Evolutionary conservation across 352 stramenopile genomes (phyloP).

Genomic region (Pythium myriotylum): DNA sequence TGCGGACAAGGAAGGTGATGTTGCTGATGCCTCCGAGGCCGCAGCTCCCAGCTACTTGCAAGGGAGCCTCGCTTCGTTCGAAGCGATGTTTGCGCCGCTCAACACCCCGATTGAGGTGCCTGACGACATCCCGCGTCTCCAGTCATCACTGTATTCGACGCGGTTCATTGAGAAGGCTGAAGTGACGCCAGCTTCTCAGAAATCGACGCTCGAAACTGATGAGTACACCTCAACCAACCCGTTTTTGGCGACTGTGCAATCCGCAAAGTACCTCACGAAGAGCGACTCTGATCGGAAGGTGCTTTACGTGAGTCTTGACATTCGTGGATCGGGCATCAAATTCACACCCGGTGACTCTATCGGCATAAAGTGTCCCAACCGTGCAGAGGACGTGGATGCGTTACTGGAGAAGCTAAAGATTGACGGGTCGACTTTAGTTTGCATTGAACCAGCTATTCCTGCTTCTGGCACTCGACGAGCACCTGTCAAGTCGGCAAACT

Average conservation of each 20-base stretch:
- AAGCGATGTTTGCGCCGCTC: slow-evolving; percentile 60
- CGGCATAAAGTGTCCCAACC: slow-evolving; percentile 85
- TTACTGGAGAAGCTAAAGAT: slow-evolving; percentile 60
- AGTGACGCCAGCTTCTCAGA: background rate
- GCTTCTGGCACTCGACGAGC: background rate
- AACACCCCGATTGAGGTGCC: slow-evolving; percentile 35
- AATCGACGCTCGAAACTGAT: slow-evolving; percentile 10
- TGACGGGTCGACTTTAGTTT: slow-evolving; percentile 37
- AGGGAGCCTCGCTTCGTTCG: slow-evolving; percentile 52
- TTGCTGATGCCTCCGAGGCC: background rate
- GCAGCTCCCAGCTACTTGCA: slow-evolving; percentile 28
- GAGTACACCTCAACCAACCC: slow-evolving; percentile 54
- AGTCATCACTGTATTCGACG: slow-evolving; percentile 51
- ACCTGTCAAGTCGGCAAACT: slow-evolving; percentile 20
- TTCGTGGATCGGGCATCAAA: slow-evolving; percentile 46
- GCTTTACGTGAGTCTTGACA: slow-evolving; percentile 53
- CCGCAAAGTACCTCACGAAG: slow-evolving; percentile 56
- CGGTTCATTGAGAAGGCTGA: slow-evolving; percentile 37
- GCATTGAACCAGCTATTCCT: slow-evolving; percentile 36
- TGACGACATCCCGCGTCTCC: slow-evolving; percentile 58
- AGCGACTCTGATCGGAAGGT: slow-evolving; percentile 56
- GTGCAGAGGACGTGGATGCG: slow-evolving; percentile 57
- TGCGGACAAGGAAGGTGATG: slow-evolving; percentile 3
- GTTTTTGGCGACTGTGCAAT: slow-evolving; percentile 45
- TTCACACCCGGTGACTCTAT: slow-evolving; percentile 88